Percentiles rank a stretch among this genome's conserved stretches.
These are phyloP conservation scores for Parsonsia alboflavescens DNA, from an alignment of 257 asterid species.

Conservation along the genomic window DNA sequence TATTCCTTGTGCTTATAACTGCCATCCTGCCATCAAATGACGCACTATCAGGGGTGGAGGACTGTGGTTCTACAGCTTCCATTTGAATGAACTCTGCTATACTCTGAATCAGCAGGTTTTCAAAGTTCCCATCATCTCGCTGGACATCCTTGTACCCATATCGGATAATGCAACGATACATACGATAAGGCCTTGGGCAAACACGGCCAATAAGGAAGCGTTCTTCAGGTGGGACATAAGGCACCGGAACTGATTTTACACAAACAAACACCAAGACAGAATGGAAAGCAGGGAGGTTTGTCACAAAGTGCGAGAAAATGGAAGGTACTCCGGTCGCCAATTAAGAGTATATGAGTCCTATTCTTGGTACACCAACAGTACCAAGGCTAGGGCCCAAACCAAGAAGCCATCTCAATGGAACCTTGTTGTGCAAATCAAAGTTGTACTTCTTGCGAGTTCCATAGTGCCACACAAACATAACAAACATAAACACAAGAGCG, in stretches of 20 bases:
- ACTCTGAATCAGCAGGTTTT: slow-evolving; percentile 70
- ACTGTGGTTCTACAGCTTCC: slow-evolving; percentile 86
- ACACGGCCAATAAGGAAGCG: slow-evolving; percentile 91
- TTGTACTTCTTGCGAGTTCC: slow-evolving; percentile 89
- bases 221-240: slow-evolving; percentile 77
- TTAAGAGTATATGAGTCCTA: slow-evolving; percentile 88
- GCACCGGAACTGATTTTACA: slow-evolving; percentile 83
- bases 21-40: slow-evolving; percentile 96
- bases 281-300: slow-evolving; percentile 94
- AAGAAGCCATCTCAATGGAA: slow-evolving; percentile 79
- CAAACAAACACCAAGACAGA: slow-evolving; percentile 84
- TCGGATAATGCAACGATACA: slow-evolving; percentile 91
- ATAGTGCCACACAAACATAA: slow-evolving; percentile 92
- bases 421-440: slow-evolving; percentile 87
- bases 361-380: slow-evolving; percentile 92
- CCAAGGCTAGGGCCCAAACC: slow-evolving; percentile 95
- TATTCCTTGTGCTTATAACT: slow-evolving; percentile 56
- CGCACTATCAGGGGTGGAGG: slow-evolving; percentile 52
- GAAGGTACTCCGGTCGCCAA: slow-evolving; percentile 89
- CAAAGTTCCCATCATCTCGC: slow-evolving; percentile 74
- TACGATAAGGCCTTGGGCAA: slow-evolving; percentile 87
- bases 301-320: slow-evolving; percentile 86
- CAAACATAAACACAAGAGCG: slow-evolving; percentile 52
- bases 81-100: slow-evolving; percentile 91
- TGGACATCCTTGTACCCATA: slow-evolving; percentile 93